phyloP scores from a whole-genome alignment of 2,329 filamentous ascomycete species.

The Scopulariopsis brevicaulis region DNA sequence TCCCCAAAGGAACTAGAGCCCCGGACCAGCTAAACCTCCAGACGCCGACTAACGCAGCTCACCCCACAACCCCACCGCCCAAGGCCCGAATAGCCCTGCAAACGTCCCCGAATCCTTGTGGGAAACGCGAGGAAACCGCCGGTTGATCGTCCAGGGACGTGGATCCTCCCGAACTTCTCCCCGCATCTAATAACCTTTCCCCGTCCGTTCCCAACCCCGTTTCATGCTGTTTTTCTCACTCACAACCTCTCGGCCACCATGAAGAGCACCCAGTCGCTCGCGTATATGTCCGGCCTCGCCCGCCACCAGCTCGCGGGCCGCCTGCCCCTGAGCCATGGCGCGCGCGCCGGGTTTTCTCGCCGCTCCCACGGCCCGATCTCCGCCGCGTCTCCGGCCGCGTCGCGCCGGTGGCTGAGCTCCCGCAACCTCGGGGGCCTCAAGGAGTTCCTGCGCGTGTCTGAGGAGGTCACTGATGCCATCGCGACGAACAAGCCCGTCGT shows the following conservation, averaged over 20 bases:
- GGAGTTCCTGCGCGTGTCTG: conserved; percentile 56
- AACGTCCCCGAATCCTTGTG: not conserved
- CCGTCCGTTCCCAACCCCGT: not conserved
- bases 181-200: not conserved
- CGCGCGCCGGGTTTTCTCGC: not conserved
- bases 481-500: conserved; percentile 70
- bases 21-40: too few relatives aligned
- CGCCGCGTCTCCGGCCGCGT: not conserved
- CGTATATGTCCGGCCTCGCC: not conserved
- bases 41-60: not conserved
- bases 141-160: not conserved
- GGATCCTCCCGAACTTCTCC: not conserved
- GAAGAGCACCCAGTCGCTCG: not conserved
- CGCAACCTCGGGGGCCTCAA: conserved; percentile 18
- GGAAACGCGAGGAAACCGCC: not conserved
- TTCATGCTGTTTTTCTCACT: not conserved
- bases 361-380: not conserved
- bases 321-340: not conserved
- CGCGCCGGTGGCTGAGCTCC: conserved; percentile 1
- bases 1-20: too few relatives aligned
- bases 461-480: conserved; percentile 73
- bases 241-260: not conserved
- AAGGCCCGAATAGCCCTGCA: not conserved
- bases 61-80: not conserved
- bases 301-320: not conserved